Percentiles rank a stretch among this genome's conserved stretches.
Conservation (phyloP, 2,329 filamentous ascomycete species). For the Thelonectria rubi region DNA sequence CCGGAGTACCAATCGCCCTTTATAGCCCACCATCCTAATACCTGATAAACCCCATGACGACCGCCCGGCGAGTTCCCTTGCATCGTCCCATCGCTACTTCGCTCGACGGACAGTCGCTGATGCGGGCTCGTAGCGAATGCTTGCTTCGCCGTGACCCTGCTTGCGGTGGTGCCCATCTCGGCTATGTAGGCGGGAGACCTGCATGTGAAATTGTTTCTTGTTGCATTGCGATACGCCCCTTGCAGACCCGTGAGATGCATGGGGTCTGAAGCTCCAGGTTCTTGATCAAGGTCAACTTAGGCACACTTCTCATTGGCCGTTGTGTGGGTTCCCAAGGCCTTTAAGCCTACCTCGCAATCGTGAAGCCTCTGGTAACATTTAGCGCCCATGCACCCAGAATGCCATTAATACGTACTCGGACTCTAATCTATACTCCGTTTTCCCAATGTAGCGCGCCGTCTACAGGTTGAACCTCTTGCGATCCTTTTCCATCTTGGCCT, state of each 20-base stretch:
- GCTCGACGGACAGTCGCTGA: neutral
- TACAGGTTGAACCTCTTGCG: slow-evolving; percentile 93
- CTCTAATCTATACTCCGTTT: neutral
- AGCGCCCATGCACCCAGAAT: neutral
- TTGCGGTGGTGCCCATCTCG: neutral
- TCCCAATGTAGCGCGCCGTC: neutral
- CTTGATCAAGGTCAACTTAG: neutral
- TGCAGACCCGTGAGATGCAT: neutral
- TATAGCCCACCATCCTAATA: neutral
- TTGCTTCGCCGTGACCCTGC: neutral
- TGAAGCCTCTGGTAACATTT: neutral
- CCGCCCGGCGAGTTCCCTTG: neutral
- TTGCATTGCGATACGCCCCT: neutral
- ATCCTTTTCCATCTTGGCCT: slow-evolving; percentile 92
- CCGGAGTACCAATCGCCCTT: neutral
- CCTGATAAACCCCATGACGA: neutral
- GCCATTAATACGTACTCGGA: slow-evolving; percentile 20
- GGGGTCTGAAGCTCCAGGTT: neutral
- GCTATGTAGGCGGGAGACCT: neutral
- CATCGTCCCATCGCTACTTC: neutral
- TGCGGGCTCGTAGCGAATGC: neutral
- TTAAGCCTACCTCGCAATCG: neutral
- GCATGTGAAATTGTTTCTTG: slow-evolving; percentile 4
- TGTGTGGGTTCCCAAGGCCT: neutral
- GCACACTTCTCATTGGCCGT: neutral